Evolutionary conservation across 371 early-diverging fungal species (phyloP).

Genomic region (Mucor plumbeus): DNA sequence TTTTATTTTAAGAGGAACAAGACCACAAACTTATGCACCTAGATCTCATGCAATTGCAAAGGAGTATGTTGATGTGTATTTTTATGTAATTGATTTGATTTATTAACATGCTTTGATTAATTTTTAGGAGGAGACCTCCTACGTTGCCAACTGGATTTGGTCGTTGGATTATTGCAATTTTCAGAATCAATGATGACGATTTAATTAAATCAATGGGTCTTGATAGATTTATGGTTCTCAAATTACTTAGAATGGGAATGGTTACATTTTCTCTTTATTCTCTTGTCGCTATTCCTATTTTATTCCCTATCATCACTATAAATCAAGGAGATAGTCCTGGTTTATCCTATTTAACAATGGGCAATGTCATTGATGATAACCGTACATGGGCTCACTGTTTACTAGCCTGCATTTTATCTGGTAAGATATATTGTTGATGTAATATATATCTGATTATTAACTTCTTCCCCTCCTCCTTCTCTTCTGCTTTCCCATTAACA

Average conservation of each 20-base stretch:
- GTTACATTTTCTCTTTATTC: slow-evolving; percentile 61
- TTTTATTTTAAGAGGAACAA: slow-evolving; percentile 57
- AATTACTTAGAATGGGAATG: slow-evolving; percentile 67
- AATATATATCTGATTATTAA: not conserved
- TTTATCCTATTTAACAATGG: slow-evolving; percentile 64
- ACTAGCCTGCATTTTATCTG: slow-evolving; percentile 60
- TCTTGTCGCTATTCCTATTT: slow-evolving; percentile 63
- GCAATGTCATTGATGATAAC: slow-evolving; percentile 57
- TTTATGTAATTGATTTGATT: not conserved
- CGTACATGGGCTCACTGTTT: slow-evolving; percentile 76
- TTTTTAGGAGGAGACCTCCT: slow-evolving; percentile 62
- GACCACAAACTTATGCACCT: slow-evolving; percentile 72
- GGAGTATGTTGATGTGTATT: slow-evolving; percentile 41
- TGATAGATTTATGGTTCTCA: slow-evolving; percentile 82
- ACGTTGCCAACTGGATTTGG: slow-evolving; percentile 55
- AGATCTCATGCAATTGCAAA: slow-evolving; percentile 69
- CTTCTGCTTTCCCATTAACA: too few species aligned
- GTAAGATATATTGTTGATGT: slow-evolving; percentile 34
- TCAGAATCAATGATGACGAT: slow-evolving; percentile 61
- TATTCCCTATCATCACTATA: slow-evolving; percentile 70
- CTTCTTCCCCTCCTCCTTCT: too few species aligned
- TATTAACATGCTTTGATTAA: not conserved
- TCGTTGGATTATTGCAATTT: slow-evolving; percentile 65
- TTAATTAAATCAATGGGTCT: slow-evolving; percentile 70
- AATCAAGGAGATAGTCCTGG: slow-evolving; percentile 47